Evolutionary conservation across 495 filamentous ascomycete genomes (phyloP), one percentile per base, ranked within the genome.

Genomic region (Chlorociboria aeruginascens): DNA sequence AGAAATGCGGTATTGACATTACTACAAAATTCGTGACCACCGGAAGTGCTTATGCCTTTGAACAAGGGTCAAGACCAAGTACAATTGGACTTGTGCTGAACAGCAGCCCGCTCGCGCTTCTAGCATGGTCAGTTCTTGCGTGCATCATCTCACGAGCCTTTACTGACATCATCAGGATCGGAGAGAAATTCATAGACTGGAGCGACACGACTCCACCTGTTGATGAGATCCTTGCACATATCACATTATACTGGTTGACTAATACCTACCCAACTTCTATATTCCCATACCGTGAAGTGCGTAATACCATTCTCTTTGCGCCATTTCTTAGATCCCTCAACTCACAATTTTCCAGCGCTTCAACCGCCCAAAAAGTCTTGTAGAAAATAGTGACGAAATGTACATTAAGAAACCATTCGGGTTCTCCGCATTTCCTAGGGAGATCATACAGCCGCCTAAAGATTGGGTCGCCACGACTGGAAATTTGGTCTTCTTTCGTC

Each of bases 101-200:
- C 3, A 64, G 69, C 0, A 83, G 59, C 40, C 82, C 82, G 1
- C 49, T 86, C 1, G 76, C 78, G 0, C 64, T 85, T 17, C 65
- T 86, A 3, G 72, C 78, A 25, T 86, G 82, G 80, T 80, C 61
- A 55, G 69, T 57, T 20, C 31, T 17, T 40, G 25, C 46, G 31
- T 40, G 52, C 41, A 44, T 29, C 49, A 49, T 28, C 57, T 40
- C 9, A 12, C 4, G 9, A 40, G 9, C 3, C 38, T 40, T 40
- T 25, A 4, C 38, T 40, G 9, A 13, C 20, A 1, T 40, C 3
- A 20, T 6, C 42, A 78, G 75, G 77, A 63, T 82, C 42, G 81
- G 77, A 16, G 82, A 85, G 60, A 85, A 86, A 55, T 76, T 77
- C 53, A 51, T 82, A 14, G 70, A 74, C 37, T 85, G 81, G 82